Percentiles rank a stretch among this genome's conserved stretches.
Conservation (phyloP, 257 asterid genomes). For the Plantago elongata region DNA sequence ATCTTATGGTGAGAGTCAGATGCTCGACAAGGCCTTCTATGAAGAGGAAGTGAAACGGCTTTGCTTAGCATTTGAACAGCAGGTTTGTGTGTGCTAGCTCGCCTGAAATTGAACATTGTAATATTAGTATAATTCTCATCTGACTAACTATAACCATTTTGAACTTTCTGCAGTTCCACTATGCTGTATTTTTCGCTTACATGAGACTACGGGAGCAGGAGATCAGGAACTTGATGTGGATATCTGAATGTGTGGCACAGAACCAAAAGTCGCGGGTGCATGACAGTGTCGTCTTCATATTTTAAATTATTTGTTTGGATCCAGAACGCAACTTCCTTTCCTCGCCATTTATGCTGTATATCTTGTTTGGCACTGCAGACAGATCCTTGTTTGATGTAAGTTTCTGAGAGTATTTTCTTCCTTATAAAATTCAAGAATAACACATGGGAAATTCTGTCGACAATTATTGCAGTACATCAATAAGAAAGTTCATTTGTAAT, state of each 20-base stretch:
- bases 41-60: constrained; percentile 96
- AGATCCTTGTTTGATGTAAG: constrained; percentile 15
- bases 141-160: background rate
- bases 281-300: constrained; percentile 85
- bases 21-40: constrained; percentile 95
- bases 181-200: constrained; percentile 82
- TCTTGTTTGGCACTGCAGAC: constrained; percentile 18
- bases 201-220: constrained; percentile 93
- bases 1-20: constrained; percentile 95
- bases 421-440: constrained; percentile 25
- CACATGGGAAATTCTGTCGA: constrained; percentile 14
- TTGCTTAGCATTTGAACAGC: constrained; percentile 92
- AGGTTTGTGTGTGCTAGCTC: constrained; percentile 44
- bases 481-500: constrained; percentile 1
- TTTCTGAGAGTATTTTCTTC: constrained; percentile 22
- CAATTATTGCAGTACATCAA: background rate
- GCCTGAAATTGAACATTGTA: constrained; percentile 2
- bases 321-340: background rate
- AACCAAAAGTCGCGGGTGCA: constrained; percentile 94
- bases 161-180: constrained; percentile 64
- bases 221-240: constrained; percentile 97
- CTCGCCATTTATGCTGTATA: constrained; percentile 21
- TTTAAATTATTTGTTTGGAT: constrained; percentile 30
- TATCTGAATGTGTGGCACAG: constrained; percentile 93
- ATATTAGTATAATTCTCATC: background rate